These are phyloP conservation scores for Bjerkandera adusta DNA, from an alignment of 1,284 basidiomycete genomes.

Conservation along the genomic window DNA sequence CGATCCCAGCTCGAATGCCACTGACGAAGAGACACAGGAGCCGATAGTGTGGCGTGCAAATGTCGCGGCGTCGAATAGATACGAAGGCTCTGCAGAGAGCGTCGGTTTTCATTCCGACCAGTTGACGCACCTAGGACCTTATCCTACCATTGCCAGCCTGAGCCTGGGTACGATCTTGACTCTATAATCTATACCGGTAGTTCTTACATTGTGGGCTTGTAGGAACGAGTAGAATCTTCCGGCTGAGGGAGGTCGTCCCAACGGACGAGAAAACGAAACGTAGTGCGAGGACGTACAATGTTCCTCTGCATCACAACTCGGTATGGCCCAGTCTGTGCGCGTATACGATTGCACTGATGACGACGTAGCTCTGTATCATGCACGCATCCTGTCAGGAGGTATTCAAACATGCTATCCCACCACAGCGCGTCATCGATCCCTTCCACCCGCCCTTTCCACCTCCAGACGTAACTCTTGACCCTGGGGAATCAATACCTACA, in stretches of 20 bases:
- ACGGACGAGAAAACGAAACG: constrained; percentile 52
- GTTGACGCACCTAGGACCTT: constrained; percentile 81
- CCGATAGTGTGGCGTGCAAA: constrained; percentile 75
- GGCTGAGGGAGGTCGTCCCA: constrained; percentile 73
- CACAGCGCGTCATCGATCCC: constrained; percentile 73
- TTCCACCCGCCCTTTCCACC: constrained; percentile 66
- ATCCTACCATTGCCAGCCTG: constrained; percentile 89
- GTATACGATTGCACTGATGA: not conserved
- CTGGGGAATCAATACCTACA: constrained; percentile 16
- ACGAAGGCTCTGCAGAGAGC: constrained; percentile 80
- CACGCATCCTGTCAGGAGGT: constrained; percentile 87
- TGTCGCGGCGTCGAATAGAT: constrained; percentile 90
- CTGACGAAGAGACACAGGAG: constrained; percentile 28
- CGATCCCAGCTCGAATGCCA: constrained; percentile 26
- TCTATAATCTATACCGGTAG: constrained; percentile 1
- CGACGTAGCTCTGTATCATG: constrained; percentile 78
- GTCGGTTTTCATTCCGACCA: constrained; percentile 88
- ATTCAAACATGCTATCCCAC: constrained; percentile 83
- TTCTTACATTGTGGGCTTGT: constrained; percentile 11
- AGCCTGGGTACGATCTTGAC: constrained; percentile 67
- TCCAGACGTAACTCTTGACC: constrained; percentile 17
- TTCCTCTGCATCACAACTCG: constrained; percentile 39
- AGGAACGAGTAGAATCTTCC: constrained; percentile 76
- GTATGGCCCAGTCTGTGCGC: constrained; percentile 4
- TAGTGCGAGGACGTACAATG: constrained; percentile 76